Percentiles rank a stretch among this genome's conserved stretches.
phyloP scores from a whole-genome alignment of 1,284 basidiomycete genomes.

The Waitea zeae region DNA sequence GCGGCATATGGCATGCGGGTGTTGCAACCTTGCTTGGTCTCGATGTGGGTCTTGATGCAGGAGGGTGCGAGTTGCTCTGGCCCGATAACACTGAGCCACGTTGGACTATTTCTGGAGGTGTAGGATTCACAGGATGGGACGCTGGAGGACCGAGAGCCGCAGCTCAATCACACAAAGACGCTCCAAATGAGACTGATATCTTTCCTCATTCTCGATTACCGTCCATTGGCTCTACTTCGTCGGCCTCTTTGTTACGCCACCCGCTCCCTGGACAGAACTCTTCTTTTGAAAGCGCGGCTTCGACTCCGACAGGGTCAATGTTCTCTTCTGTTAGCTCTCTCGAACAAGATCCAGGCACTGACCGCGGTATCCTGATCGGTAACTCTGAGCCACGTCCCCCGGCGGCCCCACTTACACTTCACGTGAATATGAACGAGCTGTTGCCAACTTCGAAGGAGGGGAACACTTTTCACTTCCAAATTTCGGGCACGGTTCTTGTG shows the following conservation, averaged over 20 bases:
- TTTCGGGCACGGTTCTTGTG: constrained; percentile 49
- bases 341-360: neutral
- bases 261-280: constrained; percentile 54
- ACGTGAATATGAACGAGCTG: constrained; percentile 64
- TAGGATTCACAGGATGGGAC: constrained; percentile 54
- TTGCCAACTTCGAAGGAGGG: constrained; percentile 40
- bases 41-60: constrained; percentile 51
- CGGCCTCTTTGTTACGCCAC: constrained; percentile 47
- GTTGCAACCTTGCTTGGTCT: constrained; percentile 67
- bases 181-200: neutral
- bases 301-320: constrained; percentile 26
- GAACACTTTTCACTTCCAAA: constrained; percentile 35
- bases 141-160: constrained; percentile 17
- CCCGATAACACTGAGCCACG: constrained; percentile 22
- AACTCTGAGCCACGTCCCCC: constrained; percentile 12
- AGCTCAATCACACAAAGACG: neutral
- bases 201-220: neutral
- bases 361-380: neutral
- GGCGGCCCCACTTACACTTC: constrained; percentile 43
- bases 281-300: constrained; percentile 48
- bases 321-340: constrained; percentile 40
- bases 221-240: constrained; percentile 22
- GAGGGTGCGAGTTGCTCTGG: constrained; percentile 53
- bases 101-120: constrained; percentile 46
- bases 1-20: constrained; percentile 62